A percentile compares a stretch with the other conserved stretches of the same genome.
Conservation (phyloP, 2,329 filamentous ascomycete species). For the Epicoccum nigrum region DNA sequence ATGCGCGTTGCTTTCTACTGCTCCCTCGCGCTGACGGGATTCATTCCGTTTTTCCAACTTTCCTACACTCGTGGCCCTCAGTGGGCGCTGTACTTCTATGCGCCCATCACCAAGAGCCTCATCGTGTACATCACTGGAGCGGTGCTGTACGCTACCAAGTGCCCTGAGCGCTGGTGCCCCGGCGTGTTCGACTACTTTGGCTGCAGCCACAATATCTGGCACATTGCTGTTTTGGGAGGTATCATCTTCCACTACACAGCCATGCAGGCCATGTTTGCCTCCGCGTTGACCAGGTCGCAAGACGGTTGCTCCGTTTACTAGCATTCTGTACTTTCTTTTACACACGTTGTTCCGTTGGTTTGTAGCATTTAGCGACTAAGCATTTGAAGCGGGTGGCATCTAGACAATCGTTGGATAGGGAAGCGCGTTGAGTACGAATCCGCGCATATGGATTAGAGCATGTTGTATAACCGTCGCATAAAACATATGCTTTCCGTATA, state of each 20-base stretch:
- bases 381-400: conserved; percentile 17
- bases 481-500: too few relatives aligned
- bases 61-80: conserved; percentile 75
- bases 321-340: conserved; percentile 1
- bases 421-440: not conserved
- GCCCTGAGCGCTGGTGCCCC: conserved; percentile 91
- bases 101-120: conserved; percentile 82
- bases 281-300: conserved; percentile 50
- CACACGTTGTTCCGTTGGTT: not conserved
- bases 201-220: conserved; percentile 97
- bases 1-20: conserved; percentile 90
- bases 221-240: conserved; percentile 89
- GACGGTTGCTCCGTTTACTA: conserved; percentile 44
- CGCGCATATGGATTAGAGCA: conserved; percentile 1
- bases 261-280: conserved; percentile 91
- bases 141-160: conserved; percentile 85
- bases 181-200: conserved; percentile 95
- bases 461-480: too few relatives aligned
- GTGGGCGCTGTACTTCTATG: conserved; percentile 90
- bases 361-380: conserved; percentile 16
- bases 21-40: conserved; percentile 83
- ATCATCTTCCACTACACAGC: conserved; percentile 97
- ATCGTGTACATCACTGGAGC: conserved; percentile 86
- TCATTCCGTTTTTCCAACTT: conserved; percentile 86
- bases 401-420: conserved; percentile 12